Percentiles rank a stretch among this genome's conserved stretches.
Evolutionary conservation across 1,139 yeast genomes (phyloP).

Genomic region (Debaryomyces sp.): DNA sequence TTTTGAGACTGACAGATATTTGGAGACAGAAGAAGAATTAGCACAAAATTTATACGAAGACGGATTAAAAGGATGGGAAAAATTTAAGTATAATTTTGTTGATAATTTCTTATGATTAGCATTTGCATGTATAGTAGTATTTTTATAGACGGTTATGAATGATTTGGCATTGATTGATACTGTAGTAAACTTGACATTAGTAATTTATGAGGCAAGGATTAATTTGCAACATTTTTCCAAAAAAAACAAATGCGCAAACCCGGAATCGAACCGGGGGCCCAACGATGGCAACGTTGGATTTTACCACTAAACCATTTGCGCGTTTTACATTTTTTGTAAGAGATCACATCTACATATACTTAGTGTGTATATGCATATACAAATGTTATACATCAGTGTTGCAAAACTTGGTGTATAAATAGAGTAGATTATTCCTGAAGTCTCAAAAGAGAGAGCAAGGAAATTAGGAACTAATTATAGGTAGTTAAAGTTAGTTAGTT

Average conservation of each 20-base stretch:
- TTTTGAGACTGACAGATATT: slow-evolving; percentile 60
- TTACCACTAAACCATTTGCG: slow-evolving; percentile 19
- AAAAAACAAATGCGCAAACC: slow-evolving; percentile 19
- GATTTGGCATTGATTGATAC: neutral
- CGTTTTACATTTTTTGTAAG: too few relatives aligned
- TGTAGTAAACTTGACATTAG: neutral
- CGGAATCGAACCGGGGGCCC: slow-evolving; percentile 23
- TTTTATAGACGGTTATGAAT: neutral
- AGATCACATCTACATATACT: too few relatives aligned
- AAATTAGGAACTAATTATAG: too few relatives aligned
- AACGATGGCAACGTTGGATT: slow-evolving; percentile 22
- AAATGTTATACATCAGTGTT: too few relatives aligned
- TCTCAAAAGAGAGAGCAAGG: too few relatives aligned
- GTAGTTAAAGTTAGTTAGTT: too few relatives aligned
- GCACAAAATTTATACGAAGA: slow-evolving; percentile 41
- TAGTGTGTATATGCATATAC: too few relatives aligned
- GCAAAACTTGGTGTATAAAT: too few relatives aligned
- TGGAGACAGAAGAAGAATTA: slow-evolving; percentile 52
- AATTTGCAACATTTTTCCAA: too few relatives aligned
- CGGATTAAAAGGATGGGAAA: slow-evolving; percentile 49
- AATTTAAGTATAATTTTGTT: slow-evolving; percentile 34
- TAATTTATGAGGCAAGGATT: too few relatives aligned
- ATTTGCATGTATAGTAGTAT: neutral
- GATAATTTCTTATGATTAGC: slow-evolving; percentile 25
- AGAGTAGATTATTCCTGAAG: too few relatives aligned